phyloP scores from a whole-genome alignment of 441 rosid species.

The Melastoma candidum region DNA sequence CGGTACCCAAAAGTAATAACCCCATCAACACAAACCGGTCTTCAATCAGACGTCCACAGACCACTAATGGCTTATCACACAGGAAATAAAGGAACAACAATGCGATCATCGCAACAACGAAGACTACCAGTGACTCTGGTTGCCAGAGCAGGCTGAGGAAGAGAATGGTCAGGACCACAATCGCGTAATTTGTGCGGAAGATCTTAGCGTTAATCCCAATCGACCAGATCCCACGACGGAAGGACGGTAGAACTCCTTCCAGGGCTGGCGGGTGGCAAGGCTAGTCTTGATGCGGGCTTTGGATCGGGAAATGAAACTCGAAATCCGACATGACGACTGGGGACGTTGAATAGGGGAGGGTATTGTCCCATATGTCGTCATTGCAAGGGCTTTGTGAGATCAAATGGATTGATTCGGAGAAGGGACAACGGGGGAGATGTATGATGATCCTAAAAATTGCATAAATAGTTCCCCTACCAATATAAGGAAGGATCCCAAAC shows the following conservation, averaged over 20 bases:
- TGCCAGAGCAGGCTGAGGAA: slow-evolving; percentile 43
- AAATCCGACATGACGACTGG: slow-evolving; percentile 9
- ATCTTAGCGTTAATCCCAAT: slow-evolving; percentile 23
- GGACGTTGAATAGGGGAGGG: slow-evolving; percentile 20
- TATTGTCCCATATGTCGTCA: slow-evolving; percentile 61
- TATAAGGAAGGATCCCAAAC: too few relatives aligned
- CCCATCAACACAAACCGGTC: slow-evolving; percentile 28
- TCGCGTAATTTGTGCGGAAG: slow-evolving; percentile 33
- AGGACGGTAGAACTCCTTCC: slow-evolving; percentile 36
- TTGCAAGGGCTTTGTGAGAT: slow-evolving; percentile 3
- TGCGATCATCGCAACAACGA: slow-evolving; percentile 25
- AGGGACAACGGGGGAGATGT: too few relatives aligned
- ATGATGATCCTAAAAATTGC: too few relatives aligned
- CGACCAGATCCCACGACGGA: slow-evolving; percentile 13
- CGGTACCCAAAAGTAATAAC: slow-evolving; percentile 29
- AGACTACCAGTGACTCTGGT: slow-evolving; percentile 27
- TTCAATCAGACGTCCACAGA: slow-evolving; percentile 25
- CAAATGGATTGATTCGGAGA: too few relatives aligned
- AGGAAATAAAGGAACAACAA: slow-evolving; percentile 44
- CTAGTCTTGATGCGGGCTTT: slow-evolving; percentile 31
- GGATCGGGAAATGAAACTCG: slow-evolving; percentile 17
- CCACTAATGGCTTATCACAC: slow-evolving; percentile 24
- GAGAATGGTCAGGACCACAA: slow-evolving; percentile 23
- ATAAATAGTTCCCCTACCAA: too few relatives aligned
- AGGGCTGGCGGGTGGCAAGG: slow-evolving; percentile 34